phyloP scores from a whole-genome alignment of 1,139 yeast genomes.

The Torulaspora pretoriensis region DNA sequence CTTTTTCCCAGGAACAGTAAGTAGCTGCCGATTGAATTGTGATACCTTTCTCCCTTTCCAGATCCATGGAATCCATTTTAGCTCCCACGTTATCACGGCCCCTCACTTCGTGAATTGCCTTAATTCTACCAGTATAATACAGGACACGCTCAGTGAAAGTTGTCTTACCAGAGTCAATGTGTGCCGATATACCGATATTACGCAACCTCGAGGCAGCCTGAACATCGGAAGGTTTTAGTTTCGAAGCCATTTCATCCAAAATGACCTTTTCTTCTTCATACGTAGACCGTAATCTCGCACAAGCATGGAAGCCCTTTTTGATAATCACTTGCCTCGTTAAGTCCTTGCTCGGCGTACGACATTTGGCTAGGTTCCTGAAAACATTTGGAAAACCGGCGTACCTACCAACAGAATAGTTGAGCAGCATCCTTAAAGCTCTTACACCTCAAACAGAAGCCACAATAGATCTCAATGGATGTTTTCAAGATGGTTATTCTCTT shows the following conservation, averaged over 20 bases:
- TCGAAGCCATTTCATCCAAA: slow-evolving; percentile 54
- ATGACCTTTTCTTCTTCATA: slow-evolving; percentile 71
- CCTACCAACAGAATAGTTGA: not conserved
- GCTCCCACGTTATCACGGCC: slow-evolving; percentile 99
- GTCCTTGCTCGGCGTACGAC: not conserved
- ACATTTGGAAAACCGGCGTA: not conserved
- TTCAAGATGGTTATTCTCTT: not conserved
- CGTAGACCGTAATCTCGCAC: slow-evolving; percentile 28
- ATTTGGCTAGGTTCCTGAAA: not conserved
- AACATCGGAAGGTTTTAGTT: slow-evolving; percentile 56
- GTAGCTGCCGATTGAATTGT: slow-evolving; percentile 99
- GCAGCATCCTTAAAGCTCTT: not conserved
- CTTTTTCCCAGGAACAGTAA: slow-evolving; percentile 92
- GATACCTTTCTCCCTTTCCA: slow-evolving; percentile 96
- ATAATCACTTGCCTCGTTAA: not conserved
- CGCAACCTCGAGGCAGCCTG: slow-evolving; percentile 58
- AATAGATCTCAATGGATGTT: not conserved
- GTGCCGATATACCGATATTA: slow-evolving; percentile 97
- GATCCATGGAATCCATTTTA: slow-evolving; percentile 96
- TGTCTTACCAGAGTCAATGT: slow-evolving; percentile 94
- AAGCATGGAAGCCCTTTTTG: slow-evolving; percentile 25
- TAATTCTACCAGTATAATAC: slow-evolving; percentile 94
- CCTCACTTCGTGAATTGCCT: slow-evolving; percentile 96
- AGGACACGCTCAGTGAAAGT: slow-evolving; percentile 96
- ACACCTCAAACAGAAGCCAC: not conserved